phyloP scores from a whole-genome alignment of 371 early-diverging fungal species.

The Mucor indicus region DNA sequence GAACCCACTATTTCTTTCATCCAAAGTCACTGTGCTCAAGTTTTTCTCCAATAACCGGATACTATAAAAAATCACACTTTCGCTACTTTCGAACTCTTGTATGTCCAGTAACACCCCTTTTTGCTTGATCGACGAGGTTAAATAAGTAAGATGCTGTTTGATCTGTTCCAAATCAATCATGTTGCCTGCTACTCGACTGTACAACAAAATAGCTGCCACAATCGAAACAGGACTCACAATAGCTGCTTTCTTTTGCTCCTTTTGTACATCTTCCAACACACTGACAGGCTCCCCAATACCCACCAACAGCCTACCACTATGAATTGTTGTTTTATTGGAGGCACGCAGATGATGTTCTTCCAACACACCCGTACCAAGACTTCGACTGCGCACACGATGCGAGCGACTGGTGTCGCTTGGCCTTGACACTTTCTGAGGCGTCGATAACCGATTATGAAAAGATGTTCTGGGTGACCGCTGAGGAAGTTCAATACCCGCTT shows the following conservation, averaged over 20 bases:
- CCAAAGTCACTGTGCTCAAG: conserved; percentile 20
- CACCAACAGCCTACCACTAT: conserved; percentile 14
- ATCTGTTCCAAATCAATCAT: conserved; percentile 18
- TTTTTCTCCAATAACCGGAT: conserved; percentile 22
- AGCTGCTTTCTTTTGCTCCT: conserved; percentile 14
- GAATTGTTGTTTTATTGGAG: neutral
- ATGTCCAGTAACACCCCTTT: conserved; percentile 23
- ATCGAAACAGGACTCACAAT: conserved; percentile 22
- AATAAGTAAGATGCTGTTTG: conserved; percentile 15
- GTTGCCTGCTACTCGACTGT: conserved; percentile 20
- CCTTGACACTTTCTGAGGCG: conserved; percentile 18
- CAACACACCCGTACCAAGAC: conserved; percentile 13
- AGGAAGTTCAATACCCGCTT: neutral
- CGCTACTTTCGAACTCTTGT: conserved; percentile 28
- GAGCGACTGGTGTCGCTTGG: conserved; percentile 25
- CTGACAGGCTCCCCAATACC: conserved; percentile 12
- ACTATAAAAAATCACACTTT: conserved; percentile 23
- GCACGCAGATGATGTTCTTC: conserved; percentile 3
- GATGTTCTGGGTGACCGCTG: neutral
- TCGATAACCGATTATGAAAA: conserved; percentile 19
- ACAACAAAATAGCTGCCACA: conserved; percentile 25
- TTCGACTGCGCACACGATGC: conserved; percentile 21
- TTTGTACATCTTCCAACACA: conserved; percentile 10
- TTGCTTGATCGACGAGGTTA: neutral
- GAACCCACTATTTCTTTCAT: conserved; percentile 12